Percentiles rank a stretch among this genome's conserved stretches.
These are phyloP conservation scores for Aspergillus phoenicis DNA, from an alignment of 2,329 filamentous ascomycete species.

Conservation along the genomic window DNA sequence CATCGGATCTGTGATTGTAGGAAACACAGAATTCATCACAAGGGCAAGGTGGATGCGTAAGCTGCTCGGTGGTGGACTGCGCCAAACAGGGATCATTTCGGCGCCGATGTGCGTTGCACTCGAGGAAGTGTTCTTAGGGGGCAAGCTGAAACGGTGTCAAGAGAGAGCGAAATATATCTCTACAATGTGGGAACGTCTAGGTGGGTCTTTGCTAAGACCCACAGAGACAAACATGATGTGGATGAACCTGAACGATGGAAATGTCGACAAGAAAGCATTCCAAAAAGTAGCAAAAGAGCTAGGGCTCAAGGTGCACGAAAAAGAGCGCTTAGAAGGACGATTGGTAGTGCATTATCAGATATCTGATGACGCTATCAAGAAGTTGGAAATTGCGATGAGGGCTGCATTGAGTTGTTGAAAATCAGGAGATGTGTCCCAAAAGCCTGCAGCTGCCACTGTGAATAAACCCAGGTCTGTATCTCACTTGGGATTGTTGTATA, in stretches of 20 bases:
- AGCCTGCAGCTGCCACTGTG: too few species aligned
- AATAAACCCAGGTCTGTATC: too few species aligned
- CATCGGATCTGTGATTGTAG: constrained; percentile 69
- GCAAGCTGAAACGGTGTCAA: constrained; percentile 60
- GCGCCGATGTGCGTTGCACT: constrained; percentile 71
- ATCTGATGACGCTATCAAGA: not conserved
- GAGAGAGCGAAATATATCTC: constrained; percentile 60
- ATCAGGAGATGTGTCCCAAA: too few species aligned
- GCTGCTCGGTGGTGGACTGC: constrained; percentile 71
- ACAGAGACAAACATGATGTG: constrained; percentile 9
- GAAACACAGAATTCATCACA: constrained; percentile 55
- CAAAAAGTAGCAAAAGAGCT: not conserved
- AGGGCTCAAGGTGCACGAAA: not conserved
- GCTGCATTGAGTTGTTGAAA: too few species aligned
- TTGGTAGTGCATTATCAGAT: constrained; percentile 4
- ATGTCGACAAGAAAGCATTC: not conserved
- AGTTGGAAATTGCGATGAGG: not conserved
- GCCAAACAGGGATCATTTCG: constrained; percentile 71
- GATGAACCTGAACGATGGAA: not conserved
- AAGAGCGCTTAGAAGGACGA: not conserved
- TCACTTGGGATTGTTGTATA: too few species aligned
- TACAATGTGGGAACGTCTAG: constrained; percentile 63
- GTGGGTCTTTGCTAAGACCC: constrained; percentile 58
- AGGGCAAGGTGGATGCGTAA: constrained; percentile 71
- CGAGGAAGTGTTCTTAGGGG: constrained; percentile 70